Percentiles rank a stretch among this genome's conserved stretches.
Conservation (phyloP, 2,329 filamentous ascomycete species). For the Colletotrichum spinosum region DNA sequence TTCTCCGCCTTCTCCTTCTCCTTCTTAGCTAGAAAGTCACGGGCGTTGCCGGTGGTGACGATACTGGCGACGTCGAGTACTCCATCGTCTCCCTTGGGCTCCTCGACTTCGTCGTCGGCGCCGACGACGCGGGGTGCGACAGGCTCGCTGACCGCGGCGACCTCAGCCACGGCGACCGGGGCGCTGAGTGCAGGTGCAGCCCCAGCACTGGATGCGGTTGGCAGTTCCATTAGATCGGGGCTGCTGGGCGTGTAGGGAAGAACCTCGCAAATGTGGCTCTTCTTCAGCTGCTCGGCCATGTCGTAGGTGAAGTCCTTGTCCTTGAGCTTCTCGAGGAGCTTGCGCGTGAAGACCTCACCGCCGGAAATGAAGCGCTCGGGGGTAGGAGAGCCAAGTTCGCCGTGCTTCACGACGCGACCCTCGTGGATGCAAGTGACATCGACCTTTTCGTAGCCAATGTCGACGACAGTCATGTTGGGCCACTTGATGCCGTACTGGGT, state of each 20-base stretch:
- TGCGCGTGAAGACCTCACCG: slow-evolving; percentile 86
- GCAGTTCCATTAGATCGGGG: slow-evolving; percentile 61
- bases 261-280: slow-evolving; percentile 74
- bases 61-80: slow-evolving; percentile 88
- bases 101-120: slow-evolving; percentile 49
- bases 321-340: slow-evolving; percentile 75
- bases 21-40: slow-evolving; percentile 85
- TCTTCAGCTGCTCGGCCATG: slow-evolving; percentile 79
- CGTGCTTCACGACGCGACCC: slow-evolving; percentile 77
- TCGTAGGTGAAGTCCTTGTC: slow-evolving; percentile 70
- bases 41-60: slow-evolving; percentile 83
- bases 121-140: slow-evolving; percentile 35
- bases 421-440: slow-evolving; percentile 93
- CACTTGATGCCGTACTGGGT: slow-evolving; percentile 84
- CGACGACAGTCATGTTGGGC: slow-evolving; percentile 85
- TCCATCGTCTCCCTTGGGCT: slow-evolving; percentile 65
- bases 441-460: slow-evolving; percentile 92
- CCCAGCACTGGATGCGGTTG: slow-evolving; percentile 46
- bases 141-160: slow-evolving; percentile 47
- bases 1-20: slow-evolving; percentile 79
- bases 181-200: slow-evolving; percentile 37
- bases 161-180: slow-evolving; percentile 50
- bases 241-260: slow-evolving; percentile 64
- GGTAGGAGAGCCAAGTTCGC: slow-evolving; percentile 69
- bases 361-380: slow-evolving; percentile 71